These are phyloP conservation scores for Eucalyptus victrix DNA, from an alignment of 345 rosid genomes.

Conservation along the genomic window DNA sequence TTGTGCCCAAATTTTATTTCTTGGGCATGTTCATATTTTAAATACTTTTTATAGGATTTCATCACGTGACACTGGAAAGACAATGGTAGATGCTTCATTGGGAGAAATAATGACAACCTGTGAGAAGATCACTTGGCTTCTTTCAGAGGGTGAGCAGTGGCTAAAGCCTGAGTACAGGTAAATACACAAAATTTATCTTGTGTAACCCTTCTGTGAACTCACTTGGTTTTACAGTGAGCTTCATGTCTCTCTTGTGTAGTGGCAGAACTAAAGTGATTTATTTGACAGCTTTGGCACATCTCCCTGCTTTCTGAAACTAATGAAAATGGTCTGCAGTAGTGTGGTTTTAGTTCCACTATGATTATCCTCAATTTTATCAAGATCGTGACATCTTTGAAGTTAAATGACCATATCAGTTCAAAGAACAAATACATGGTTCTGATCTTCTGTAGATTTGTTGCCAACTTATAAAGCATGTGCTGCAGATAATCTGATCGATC, in stretches of 20 bases:
- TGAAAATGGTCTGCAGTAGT: not conserved
- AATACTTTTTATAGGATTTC: conserved; percentile 50
- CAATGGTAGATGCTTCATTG: conserved; percentile 95
- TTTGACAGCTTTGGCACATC: not conserved
- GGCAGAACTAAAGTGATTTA: not conserved
- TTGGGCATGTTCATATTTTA: not conserved
- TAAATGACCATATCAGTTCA: not conserved
- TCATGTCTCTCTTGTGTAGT: not conserved
- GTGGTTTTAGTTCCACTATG: not conserved
- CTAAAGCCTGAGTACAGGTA: conserved; percentile 91
- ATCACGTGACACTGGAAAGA: conserved; percentile 97
- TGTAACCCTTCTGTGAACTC: not conserved
- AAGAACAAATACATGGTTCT: not conserved
- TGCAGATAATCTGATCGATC: not conserved
- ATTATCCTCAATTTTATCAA: not conserved
- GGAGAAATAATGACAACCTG: conserved; percentile 99
- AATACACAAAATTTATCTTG: not conserved
- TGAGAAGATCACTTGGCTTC: conserved; percentile 98
- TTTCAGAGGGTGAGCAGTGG: conserved; percentile 97
- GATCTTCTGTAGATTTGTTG: not conserved
- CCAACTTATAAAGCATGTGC: not conserved
- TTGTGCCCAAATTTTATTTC: not conserved
- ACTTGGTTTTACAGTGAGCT: not conserved
- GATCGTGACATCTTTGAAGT: not conserved
- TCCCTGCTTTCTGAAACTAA: not conserved